Evolutionary conservation across 2,329 filamentous ascomycete species (phyloP).

Genomic region (Huntiella decipiens): DNA sequence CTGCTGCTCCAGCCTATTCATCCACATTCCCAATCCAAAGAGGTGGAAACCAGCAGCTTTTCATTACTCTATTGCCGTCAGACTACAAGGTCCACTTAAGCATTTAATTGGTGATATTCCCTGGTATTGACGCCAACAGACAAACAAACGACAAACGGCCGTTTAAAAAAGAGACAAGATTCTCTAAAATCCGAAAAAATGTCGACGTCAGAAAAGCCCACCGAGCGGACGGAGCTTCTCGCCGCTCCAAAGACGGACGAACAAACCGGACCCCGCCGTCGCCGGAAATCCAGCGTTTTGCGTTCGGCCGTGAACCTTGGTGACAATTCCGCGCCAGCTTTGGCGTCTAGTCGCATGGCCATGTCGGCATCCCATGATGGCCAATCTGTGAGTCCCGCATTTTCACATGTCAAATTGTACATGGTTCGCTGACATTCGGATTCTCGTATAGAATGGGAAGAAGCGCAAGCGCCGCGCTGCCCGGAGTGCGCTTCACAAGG

Average conservation of each 20-base stretch:
- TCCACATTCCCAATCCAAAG: too few relatives aligned
- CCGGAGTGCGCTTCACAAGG: slow-evolving; percentile 26
- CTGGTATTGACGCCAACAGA: neutral
- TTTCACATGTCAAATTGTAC: neutral
- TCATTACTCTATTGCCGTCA: too few relatives aligned
- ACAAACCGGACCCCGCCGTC: slow-evolving; percentile 23
- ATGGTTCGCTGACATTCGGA: slow-evolving; percentile 5
- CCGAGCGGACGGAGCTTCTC: neutral
- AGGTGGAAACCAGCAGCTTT: too few relatives aligned
- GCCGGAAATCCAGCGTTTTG: slow-evolving; percentile 37
- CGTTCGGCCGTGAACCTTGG: slow-evolving; percentile 34
- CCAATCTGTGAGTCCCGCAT: slow-evolving; percentile 7
- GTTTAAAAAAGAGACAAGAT: neutral
- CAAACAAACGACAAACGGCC: neutral
- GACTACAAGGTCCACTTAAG: too few relatives aligned
- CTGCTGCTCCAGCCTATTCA: too few relatives aligned
- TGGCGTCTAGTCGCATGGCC: slow-evolving; percentile 33
- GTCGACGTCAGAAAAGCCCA: too few relatives aligned
- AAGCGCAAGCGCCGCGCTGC: slow-evolving; percentile 36
- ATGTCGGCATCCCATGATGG: slow-evolving; percentile 17
- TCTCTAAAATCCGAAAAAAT: too few relatives aligned
- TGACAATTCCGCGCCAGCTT: slow-evolving; percentile 35
- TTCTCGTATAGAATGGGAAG: slow-evolving; percentile 3
- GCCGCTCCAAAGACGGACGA: slow-evolving; percentile 1
- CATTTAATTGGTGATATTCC: too few relatives aligned